Percentiles rank a stretch among this genome's conserved stretches.
Evolutionary conservation across 805 yeast genomes (phyloP).

Genomic region (Candida awuae): DNA sequence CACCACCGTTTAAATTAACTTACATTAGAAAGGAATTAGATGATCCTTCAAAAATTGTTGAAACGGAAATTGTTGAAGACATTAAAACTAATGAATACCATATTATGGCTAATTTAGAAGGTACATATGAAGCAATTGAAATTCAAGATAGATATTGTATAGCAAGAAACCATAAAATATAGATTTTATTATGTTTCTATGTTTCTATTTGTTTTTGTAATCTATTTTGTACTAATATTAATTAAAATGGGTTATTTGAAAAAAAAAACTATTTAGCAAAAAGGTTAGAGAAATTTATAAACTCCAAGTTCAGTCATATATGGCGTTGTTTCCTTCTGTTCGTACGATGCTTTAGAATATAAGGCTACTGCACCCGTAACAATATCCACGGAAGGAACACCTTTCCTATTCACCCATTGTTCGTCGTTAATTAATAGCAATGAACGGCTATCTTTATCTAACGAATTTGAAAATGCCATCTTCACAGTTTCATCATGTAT

Average conservation of each 20-base stretch:
- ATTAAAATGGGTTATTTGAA: too few species aligned
- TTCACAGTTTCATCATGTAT: background rate
- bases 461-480: background rate
- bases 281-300: background rate
- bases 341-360: background rate
- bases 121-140: slow-evolving; percentile 87
- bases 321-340: background rate
- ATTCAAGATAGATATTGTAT: slow-evolving; percentile 79
- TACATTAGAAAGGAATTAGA: slow-evolving; percentile 57
- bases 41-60: slow-evolving; percentile 33
- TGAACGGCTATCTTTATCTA: background rate
- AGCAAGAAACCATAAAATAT: slow-evolving; percentile 25
- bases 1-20: slow-evolving; percentile 83
- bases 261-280: background rate
- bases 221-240: background rate
- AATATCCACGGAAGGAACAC: slow-evolving; percentile 6
- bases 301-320: background rate
- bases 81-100: slow-evolving; percentile 63
- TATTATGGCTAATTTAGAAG: slow-evolving; percentile 76
- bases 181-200: background rate
- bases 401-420: slow-evolving; percentile 10
- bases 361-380: background rate
- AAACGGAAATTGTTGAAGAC: slow-evolving; percentile 55
- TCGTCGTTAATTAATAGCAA: slow-evolving; percentile 3
- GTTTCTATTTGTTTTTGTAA: too few species aligned